Evolutionary conservation across 345 rosid species (phyloP).

Genomic region (Populus tremula): DNA sequence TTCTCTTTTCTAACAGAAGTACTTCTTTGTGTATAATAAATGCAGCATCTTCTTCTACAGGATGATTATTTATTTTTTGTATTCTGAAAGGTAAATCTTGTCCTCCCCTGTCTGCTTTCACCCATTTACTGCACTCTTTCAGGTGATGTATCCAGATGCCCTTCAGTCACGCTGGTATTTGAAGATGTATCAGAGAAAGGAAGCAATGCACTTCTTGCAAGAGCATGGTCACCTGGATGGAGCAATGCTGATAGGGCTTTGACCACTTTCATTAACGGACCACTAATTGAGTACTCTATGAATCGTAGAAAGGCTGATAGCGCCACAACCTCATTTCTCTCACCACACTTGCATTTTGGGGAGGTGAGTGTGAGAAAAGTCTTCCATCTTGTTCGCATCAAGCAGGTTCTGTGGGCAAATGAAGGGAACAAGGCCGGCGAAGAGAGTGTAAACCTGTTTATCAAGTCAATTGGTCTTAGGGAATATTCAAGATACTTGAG

Average conservation of each 20-base stretch:
- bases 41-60: neutral
- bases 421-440: slow-evolving; percentile 94
- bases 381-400: slow-evolving; percentile 87
- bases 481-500: slow-evolving; percentile 92
- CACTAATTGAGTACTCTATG: slow-evolving; percentile 78
- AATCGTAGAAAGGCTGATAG: slow-evolving; percentile 94
- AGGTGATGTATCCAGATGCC: slow-evolving; percentile 77
- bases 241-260: slow-evolving; percentile 86
- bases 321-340: slow-evolving; percentile 91
- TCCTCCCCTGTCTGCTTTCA: neutral
- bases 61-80: neutral
- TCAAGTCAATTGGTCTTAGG: slow-evolving; percentile 91
- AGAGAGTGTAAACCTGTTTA: slow-evolving; percentile 88
- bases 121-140: slow-evolving; percentile 22
- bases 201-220: slow-evolving; percentile 93
- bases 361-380: slow-evolving; percentile 96
- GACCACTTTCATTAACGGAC: slow-evolving; percentile 81
- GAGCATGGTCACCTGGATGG: slow-evolving; percentile 99
- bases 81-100: neutral
- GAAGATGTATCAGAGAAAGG: slow-evolving; percentile 94
- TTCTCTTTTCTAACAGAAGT: neutral
- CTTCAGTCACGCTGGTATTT: slow-evolving; percentile 61
- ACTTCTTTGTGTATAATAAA: neutral
- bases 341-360: slow-evolving; percentile 97
- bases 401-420: slow-evolving; percentile 89